Percentiles rank a stretch among this genome's conserved stretches.
Evolutionary conservation across 331 rosid genomes (phyloP).

Genomic region (Acacia pycnantha): DNA sequence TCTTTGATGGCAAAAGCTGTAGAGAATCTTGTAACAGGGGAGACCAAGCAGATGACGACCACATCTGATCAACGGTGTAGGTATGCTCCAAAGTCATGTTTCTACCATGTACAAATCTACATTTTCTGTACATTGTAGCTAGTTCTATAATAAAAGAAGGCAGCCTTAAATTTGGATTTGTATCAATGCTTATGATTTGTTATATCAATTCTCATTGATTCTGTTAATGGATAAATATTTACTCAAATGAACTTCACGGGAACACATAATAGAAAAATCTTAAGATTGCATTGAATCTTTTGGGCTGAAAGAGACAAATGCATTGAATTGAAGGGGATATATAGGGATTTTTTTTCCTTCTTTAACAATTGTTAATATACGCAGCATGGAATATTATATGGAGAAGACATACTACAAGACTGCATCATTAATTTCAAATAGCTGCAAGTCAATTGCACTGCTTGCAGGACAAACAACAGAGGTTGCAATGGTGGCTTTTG

Average conservation of each 20-base stretch:
- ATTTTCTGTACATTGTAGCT: neutral
- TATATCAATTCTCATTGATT: neutral
- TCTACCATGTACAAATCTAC: slow-evolving; percentile 4
- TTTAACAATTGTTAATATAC: slow-evolving; percentile 34
- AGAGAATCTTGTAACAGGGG: slow-evolving; percentile 96
- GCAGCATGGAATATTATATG: slow-evolving; percentile 96
- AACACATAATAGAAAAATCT: neutral
- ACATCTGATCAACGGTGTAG: slow-evolving; percentile 80
- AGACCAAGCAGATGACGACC: slow-evolving; percentile 92
- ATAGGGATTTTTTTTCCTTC: neutral
- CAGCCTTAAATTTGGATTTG: slow-evolving; percentile 11
- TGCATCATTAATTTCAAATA: slow-evolving; percentile 90
- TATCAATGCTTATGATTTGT: slow-evolving; percentile 9
- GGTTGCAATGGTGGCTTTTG: slow-evolving; percentile 85
- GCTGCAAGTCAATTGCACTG: slow-evolving; percentile 95
- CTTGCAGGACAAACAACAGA: slow-evolving; percentile 95
- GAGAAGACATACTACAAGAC: slow-evolving; percentile 92
- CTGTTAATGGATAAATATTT: neutral
- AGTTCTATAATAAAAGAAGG: neutral
- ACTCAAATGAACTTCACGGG: neutral
- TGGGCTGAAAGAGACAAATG: neutral
- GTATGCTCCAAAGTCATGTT: slow-evolving; percentile 51
- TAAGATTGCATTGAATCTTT: neutral
- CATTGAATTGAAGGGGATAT: neutral
- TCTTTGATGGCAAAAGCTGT: slow-evolving; percentile 72